Percentiles rank a stretch among this genome's conserved stretches.
Conservation (phyloP, 2,329 filamentous ascomycete genomes). For the Dothidotthia symphoricarpi region DNA sequence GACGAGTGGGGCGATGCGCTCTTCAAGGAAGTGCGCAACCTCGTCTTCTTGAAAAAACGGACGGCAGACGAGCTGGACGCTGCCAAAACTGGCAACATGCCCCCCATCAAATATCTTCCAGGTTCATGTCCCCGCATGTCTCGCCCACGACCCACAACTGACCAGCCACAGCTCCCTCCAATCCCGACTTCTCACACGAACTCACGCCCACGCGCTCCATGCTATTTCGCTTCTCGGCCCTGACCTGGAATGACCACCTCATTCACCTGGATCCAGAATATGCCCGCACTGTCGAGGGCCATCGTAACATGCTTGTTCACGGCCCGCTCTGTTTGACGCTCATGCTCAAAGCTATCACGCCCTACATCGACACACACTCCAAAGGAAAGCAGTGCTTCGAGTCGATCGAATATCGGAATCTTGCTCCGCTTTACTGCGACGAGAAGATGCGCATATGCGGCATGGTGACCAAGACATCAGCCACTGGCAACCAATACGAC, state of each 20-base stretch:
- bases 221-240: constrained; percentile 83
- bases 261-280: constrained; percentile 82
- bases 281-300: constrained; percentile 68
- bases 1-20: constrained; percentile 35
- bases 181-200: constrained; percentile 57
- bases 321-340: constrained; percentile 78
- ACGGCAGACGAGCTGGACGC: constrained; percentile 40
- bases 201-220: constrained; percentile 67
- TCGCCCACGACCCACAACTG: constrained; percentile 4
- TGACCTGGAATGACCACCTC: constrained; percentile 83
- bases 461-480: constrained; percentile 44
- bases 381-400: constrained; percentile 44
- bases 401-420: constrained; percentile 73
- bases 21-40: constrained; percentile 58
- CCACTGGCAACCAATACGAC: constrained; percentile 29
- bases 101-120: constrained; percentile 38
- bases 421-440: constrained; percentile 74
- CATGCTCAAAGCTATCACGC: constrained; percentile 65
- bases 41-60: constrained; percentile 62
- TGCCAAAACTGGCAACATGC: constrained; percentile 26
- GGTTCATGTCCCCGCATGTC: constrained; percentile 3
- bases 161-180: constrained; percentile 45
- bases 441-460: constrained; percentile 71
- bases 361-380: constrained; percentile 4
- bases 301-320: constrained; percentile 76